phyloP scores from a whole-genome alignment of 306 rosid species.

The Parietaria judaica region DNA sequence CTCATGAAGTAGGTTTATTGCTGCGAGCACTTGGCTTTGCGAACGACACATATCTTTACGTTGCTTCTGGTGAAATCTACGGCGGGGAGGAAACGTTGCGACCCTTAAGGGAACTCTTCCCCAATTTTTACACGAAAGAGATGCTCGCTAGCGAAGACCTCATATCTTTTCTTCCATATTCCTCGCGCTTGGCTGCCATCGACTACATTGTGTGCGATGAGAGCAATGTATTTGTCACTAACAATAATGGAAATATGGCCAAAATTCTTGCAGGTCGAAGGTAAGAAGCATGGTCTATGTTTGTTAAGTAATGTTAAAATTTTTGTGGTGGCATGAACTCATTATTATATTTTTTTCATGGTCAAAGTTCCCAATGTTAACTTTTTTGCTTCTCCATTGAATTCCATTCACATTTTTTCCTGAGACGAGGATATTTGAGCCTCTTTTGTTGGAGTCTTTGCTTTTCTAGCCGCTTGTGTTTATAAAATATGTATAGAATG shows the following conservation, averaged over 20 bases:
- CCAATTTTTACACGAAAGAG: conserved; percentile 90
- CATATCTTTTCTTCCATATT: conserved; percentile 73
- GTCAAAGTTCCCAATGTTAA: no score
- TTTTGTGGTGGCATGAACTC: background rate
- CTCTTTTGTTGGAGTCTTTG: no score
- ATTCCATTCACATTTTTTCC: no score
- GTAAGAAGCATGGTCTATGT: conserved; percentile 28
- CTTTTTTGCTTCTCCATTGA: background rate
- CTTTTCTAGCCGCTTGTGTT: no score
- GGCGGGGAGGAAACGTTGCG: conserved; percentile 94
- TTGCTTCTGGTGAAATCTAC: conserved; percentile 97
- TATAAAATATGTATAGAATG: no score
- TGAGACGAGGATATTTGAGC: no score
- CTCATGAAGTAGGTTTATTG: conserved; percentile 94
- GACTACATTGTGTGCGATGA: conserved; percentile 94
- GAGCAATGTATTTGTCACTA: conserved; percentile 91
- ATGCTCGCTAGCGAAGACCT: conserved; percentile 78
- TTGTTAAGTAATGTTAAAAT: background rate
- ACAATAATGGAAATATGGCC: conserved; percentile 98
- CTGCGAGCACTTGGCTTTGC: conserved; percentile 87
- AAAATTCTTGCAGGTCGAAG: conserved; percentile 95
- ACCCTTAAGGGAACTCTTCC: conserved; percentile 89
- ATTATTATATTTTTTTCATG: background rate
- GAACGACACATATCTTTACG: conserved; percentile 80
- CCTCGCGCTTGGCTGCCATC: conserved; percentile 94